Percentiles rank a stretch among this genome's conserved stretches.
Evolutionary conservation across 345 rosid species (phyloP).

Genomic region (Microcos paniculata): DNA sequence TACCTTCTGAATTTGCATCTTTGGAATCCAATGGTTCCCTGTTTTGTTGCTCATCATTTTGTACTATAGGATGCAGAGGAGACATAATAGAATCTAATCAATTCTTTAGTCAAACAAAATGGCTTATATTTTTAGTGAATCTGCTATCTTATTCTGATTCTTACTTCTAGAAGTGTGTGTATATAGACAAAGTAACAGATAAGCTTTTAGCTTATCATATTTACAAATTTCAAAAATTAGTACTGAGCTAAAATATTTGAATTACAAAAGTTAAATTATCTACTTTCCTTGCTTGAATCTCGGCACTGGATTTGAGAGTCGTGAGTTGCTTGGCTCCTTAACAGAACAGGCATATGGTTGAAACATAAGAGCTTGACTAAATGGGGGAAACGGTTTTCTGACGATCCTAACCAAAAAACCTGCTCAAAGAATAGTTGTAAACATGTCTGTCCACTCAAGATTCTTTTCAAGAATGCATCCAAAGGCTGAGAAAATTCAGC

Average conservation of each 20-base stretch:
- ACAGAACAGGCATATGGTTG: neutral
- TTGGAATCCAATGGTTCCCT: conserved; percentile 28
- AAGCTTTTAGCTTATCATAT: too few relatives aligned
- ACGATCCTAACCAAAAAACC: conserved; percentile 39
- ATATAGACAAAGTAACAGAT: too few relatives aligned
- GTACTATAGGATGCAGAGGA: conserved; percentile 42
- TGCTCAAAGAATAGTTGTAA: conserved; percentile 77
- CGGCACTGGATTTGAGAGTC: too few relatives aligned
- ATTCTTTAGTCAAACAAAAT: neutral
- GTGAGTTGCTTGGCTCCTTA: too few relatives aligned
- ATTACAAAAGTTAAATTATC: too few relatives aligned
- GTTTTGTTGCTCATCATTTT: conserved; percentile 40
- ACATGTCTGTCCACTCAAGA: conserved; percentile 57
- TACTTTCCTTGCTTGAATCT: too few relatives aligned
- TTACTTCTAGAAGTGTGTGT: too few relatives aligned
- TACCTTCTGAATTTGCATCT: conserved; percentile 54
- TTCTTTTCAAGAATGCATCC: conserved; percentile 58
- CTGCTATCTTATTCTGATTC: neutral
- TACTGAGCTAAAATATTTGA: too few relatives aligned
- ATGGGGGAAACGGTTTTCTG: neutral
- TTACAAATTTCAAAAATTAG: too few relatives aligned
- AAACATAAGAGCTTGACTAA: neutral
- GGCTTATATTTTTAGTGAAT: neutral
- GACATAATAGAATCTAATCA: too few relatives aligned
- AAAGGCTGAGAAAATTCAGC: conserved; percentile 58